Base-by-base conservation (phyloP, 2,329 filamentous ascomycete species). In the Pyrenochaeta sp. region DNA sequence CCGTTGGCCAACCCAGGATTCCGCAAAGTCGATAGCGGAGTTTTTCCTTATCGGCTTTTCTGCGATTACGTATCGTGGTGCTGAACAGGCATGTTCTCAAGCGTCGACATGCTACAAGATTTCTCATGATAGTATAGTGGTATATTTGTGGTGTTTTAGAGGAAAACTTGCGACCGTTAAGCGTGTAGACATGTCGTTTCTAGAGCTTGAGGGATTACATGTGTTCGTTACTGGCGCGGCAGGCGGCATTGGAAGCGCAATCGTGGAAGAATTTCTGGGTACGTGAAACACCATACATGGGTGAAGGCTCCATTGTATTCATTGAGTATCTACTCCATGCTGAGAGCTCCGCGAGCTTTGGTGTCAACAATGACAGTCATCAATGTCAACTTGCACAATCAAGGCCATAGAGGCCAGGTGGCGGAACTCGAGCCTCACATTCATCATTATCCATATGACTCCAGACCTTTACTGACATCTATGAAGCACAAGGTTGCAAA, bases 141-240 rank as follows among this genome's bases (percentile, higher is more conserved):
- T 14, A 20, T n/a, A n/a, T n/a, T n/a, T n/a, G 17, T 40, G 36
- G 18, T n/a, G 33, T 36, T n/a, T 40, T 14, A 23, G n/a, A 40
- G 12, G 18, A 27, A 18, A 37, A 7, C 12, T 40, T 10, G 21
- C 17, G 30, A 18, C 11, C 10, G 14, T 21, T 3, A 23, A 23
- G 4, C 14, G 11, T 7, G n/a, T 7, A n/a, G 11, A 1, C 9
- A 72, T 76, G 71, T 78, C 81, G 1, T 83, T 82, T 52, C 72
- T 84, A 5, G 75, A 72, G 2, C 68, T 84, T 23, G 78, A 82
- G 58, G 78, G 76, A 12, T 70, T 75, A 21, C 82, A 85, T 71
- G 82, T 82, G 29, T 83, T 85, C 53, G 75, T 85, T 21, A 83
- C 82, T 0, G 82, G 82, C 14, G 82, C 82, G 14, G 78, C 79